Evolutionary conservation across 441 rosid genomes (phyloP).

Genomic region (Pelargonium myrrhifolium): DNA sequence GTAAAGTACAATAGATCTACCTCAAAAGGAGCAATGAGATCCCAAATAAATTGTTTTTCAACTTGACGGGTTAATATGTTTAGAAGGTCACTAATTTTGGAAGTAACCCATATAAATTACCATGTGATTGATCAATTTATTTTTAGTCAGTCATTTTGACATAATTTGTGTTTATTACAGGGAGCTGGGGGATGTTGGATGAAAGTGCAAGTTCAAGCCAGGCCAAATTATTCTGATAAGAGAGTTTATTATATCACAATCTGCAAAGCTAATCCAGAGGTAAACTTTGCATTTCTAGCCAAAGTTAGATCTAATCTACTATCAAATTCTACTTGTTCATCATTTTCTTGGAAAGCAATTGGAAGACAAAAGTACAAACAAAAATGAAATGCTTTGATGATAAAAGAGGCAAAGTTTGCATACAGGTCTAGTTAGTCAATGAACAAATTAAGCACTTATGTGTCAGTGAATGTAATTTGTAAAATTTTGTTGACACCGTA

Average conservation of each 20-base stretch:
- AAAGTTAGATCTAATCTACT: conserved; percentile 2
- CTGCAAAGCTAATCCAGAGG: neutral
- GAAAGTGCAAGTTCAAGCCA: neutral
- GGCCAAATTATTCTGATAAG: neutral
- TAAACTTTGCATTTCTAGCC: neutral
- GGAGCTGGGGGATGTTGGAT: neutral
- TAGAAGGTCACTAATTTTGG: neutral
- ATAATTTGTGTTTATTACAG: neutral
- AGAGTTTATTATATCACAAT: neutral
- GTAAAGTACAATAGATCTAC: neutral
- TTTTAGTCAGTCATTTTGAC: neutral
- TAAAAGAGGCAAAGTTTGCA: neutral
- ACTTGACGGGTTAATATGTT: neutral
- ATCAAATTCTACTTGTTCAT: neutral
- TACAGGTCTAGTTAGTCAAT: neutral
- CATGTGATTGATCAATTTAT: neutral
- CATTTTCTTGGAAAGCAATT: neutral
- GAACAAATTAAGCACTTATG: neutral
- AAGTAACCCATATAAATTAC: neutral
- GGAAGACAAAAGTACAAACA: neutral
- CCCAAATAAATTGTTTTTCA: neutral
- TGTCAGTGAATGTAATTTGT: neutral
- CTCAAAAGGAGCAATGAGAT: neutral
- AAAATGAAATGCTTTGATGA: neutral
- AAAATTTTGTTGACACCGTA: neutral